These are phyloP conservation scores for Protomyces gravidus DNA, from an alignment of 1,139 yeast genomes.

Conservation along the genomic window DNA sequence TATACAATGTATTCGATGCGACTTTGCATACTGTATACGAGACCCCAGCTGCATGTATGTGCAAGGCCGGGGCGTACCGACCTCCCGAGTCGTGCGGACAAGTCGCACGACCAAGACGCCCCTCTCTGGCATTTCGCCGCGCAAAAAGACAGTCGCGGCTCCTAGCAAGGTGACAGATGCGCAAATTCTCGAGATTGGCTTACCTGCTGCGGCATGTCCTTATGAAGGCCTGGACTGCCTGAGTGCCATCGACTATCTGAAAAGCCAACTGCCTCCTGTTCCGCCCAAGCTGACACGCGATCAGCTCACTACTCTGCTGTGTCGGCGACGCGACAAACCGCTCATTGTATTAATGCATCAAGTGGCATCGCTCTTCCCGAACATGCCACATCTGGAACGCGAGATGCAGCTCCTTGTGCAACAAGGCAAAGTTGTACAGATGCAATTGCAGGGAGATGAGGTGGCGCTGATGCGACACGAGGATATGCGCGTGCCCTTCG, in stretches of 20 bases:
- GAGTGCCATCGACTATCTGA: conserved; percentile 22
- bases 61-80: conserved; percentile 22
- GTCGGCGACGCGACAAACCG: conserved; percentile 14
- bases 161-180: conserved; percentile 4
- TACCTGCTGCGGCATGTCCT: conserved; percentile 7
- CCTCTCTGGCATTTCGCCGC: not conserved
- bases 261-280: not conserved
- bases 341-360: conserved; percentile 16
- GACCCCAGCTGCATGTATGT: conserved; percentile 21
- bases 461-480: conserved; percentile 13
- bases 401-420: conserved; percentile 9
- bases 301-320: conserved; percentile 1
- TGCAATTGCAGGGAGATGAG: conserved; percentile 12
- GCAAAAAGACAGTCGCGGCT: not conserved
- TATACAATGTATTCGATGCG: no score
- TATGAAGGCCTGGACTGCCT: conserved; percentile 17
- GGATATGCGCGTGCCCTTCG: conserved; percentile 3
- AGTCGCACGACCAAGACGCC: conserved; percentile 18
- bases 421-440: conserved; percentile 5
- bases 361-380: conserved; percentile 20
- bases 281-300: conserved; percentile 15
- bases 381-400: conserved; percentile 17
- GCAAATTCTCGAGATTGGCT: conserved; percentile 4
- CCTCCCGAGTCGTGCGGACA: conserved; percentile 12
- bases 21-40: no score